Evolutionary conservation across 345 rosid genomes (phyloP), one percentile per base, ranked within the genome.

Genomic region (Syzygium aromaticum): DNA sequence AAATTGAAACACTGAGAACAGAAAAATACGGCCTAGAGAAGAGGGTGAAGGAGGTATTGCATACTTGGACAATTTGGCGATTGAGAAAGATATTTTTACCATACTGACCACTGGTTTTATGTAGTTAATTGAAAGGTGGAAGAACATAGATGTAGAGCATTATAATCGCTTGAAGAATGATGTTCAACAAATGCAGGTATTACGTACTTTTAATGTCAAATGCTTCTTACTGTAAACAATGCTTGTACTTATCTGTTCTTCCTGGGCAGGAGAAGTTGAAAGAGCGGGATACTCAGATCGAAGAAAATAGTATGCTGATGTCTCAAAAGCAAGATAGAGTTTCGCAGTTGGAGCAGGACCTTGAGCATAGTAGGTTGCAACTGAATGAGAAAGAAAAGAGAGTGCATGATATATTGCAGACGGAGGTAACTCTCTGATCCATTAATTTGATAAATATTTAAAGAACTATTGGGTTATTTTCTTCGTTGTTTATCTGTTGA

Each of bases 131-230:
- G 94, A 95, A 94, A 93, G 94, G 52, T 91, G 90, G 78, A 91
- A 88, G 92, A 95, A 92, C 89, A 89, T 95, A 87, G 95, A 96
- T 88, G 90, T 93, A 87, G 97, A 95, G 89, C 96, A 98, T 52
- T 95, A 98, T 88, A 90, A 93, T 63, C 93, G 94, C 86, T 92
- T 95, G 88, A 98, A 95, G 94, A 92, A 89, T 90, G 95, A 93
- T 67, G 90, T 93, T 77, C 93, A 56, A 63, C 94, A 92, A 85
- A 84, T 93, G 91, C 95, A 94, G 97, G 99, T 95, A 73, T 38
- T 73, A 54, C 78, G 52, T 64, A 27, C 87, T 23, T 86, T 52
- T 43, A n/a, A 30, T 77, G 19, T 86, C 88, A 38, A 9, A 53
- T 63, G 4, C 54, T n/a, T n/a, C n/a, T n/a, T 63, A 40, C 49